phyloP scores from a whole-genome alignment of 139 green algal genomes.

The Picochlorum costavermella region DNA sequence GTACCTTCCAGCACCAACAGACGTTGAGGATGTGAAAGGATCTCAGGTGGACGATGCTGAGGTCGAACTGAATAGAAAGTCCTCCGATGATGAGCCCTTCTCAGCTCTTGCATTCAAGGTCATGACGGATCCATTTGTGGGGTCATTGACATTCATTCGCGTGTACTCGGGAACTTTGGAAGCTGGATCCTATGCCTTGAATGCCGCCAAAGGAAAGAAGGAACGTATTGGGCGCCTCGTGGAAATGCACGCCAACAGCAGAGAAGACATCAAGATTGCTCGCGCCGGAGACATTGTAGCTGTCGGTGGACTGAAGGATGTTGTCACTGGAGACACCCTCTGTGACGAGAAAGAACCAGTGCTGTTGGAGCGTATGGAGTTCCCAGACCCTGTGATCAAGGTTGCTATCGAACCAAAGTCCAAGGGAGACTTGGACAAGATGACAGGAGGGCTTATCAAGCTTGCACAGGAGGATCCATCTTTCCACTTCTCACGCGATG shows the following conservation, averaged over 20 bases:
- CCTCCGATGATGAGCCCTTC: constrained; percentile 81
- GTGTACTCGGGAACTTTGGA: constrained; percentile 77
- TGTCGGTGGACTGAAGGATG: constrained; percentile 92
- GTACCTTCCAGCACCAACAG: constrained; percentile 91
- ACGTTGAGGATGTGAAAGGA: constrained; percentile 42
- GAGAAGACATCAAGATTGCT: constrained; percentile 89
- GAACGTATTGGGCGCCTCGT: constrained; percentile 95
- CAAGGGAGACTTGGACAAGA: constrained; percentile 96
- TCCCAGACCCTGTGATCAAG: constrained; percentile 99
- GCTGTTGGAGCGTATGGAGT: constrained; percentile 98
- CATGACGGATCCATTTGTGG: constrained; percentile 94
- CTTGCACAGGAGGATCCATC: constrained; percentile 96
- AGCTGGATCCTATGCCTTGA: constrained; percentile 80
- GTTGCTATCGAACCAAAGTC: constrained; percentile 96
- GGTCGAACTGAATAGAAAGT: constrained; percentile 57
- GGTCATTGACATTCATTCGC: constrained; percentile 90
- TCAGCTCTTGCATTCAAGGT: constrained; percentile 98
- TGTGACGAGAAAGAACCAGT: constrained; percentile 86
- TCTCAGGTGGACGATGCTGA: constrained; percentile 37
- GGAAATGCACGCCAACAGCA: constrained; percentile 98
- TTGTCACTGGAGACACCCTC: constrained; percentile 91
- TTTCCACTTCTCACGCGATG: constrained; percentile 76
- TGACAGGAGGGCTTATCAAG: constrained; percentile 91
- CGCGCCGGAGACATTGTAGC: constrained; percentile 93
- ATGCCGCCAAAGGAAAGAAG: constrained; percentile 93